Conservation (phyloP, 176 grass and related monocot species). For the Bolboschoenus planiculmis region DNA sequence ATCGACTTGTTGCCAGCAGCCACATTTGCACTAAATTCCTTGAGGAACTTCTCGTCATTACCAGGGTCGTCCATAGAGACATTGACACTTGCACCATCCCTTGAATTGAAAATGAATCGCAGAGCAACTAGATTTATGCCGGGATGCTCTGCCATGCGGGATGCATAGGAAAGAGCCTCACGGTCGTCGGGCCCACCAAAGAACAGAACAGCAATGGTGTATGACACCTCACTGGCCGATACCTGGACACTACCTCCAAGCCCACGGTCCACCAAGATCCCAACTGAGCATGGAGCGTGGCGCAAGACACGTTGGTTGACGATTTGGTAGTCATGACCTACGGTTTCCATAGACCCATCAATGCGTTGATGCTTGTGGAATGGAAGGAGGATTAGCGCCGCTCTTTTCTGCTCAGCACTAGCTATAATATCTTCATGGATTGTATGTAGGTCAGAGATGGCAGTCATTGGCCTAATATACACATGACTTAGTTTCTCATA, state of each 20-base stretch:
- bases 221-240: slow-evolving; percentile 26
- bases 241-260: slow-evolving; percentile 26
- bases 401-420: slow-evolving; percentile 31
- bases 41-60: slow-evolving; percentile 1
- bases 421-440: slow-evolving; percentile 37
- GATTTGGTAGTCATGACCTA: slow-evolving; percentile 22
- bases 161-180: slow-evolving; percentile 29
- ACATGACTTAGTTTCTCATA: slow-evolving; percentile 32
- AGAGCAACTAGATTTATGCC: slow-evolving; percentile 22
- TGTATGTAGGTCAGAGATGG: slow-evolving; percentile 33
- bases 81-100: background rate
- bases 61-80: slow-evolving; percentile 1
- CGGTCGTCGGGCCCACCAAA: slow-evolving; percentile 32
- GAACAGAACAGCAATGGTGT: slow-evolving; percentile 26
- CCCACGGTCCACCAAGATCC: slow-evolving; percentile 28
- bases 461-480: slow-evolving; percentile 26
- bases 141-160: slow-evolving; percentile 33
- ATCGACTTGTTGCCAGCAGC: slow-evolving; percentile 6
- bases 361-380: slow-evolving; percentile 28
- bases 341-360: slow-evolving; percentile 25
- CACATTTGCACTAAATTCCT: slow-evolving; percentile 15
- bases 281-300: slow-evolving; percentile 35
- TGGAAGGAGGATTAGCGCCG: slow-evolving; percentile 26
- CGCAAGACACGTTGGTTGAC: slow-evolving; percentile 25
- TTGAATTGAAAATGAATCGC: slow-evolving; percentile 10